Evolutionary conservation across 192 early-diverging fungal species (phyloP).

Genomic region (Rhizophagus prolifer): DNA sequence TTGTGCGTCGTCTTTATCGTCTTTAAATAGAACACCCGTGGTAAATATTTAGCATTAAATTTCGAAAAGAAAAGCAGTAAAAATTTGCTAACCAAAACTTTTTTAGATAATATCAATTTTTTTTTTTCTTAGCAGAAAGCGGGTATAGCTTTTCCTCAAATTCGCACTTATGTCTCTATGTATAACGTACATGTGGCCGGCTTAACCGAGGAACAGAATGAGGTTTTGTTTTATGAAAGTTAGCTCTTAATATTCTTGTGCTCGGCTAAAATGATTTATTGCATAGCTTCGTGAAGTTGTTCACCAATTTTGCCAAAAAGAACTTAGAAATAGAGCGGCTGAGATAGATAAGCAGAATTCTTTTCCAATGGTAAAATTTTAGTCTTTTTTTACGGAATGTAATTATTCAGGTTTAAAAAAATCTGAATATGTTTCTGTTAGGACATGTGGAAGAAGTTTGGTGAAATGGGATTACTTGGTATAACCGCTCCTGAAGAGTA

Average conservation of each 20-base stretch:
- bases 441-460: conserved; percentile 97
- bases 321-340: conserved; percentile 76
- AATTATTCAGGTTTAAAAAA: neutral
- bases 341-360: conserved; percentile 82
- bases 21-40: too few species aligned
- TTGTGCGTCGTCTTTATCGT: too few species aligned
- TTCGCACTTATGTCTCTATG: conserved; percentile 31
- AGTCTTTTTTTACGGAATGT: neutral
- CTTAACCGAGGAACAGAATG: conserved; percentile 67
- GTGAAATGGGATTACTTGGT: conserved; percentile 92
- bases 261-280: neutral
- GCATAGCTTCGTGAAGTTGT: conserved; percentile 71
- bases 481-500: conserved; percentile 86
- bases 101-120: neutral
- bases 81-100: too few species aligned
- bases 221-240: conserved; percentile 38
- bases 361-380: conserved; percentile 71
- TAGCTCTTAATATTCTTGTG: neutral
- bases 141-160: neutral
- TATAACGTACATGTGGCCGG: conserved; percentile 80
- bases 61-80: too few species aligned
- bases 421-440: conserved; percentile 27
- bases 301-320: conserved; percentile 72
- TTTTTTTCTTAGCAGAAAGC: neutral
- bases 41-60: too few species aligned